A percentile compares a stretch with the other conserved stretches of the same genome.
Conservation (phyloP, 129 eudicot species). For the Smallanthus sonchifolius region DNA sequence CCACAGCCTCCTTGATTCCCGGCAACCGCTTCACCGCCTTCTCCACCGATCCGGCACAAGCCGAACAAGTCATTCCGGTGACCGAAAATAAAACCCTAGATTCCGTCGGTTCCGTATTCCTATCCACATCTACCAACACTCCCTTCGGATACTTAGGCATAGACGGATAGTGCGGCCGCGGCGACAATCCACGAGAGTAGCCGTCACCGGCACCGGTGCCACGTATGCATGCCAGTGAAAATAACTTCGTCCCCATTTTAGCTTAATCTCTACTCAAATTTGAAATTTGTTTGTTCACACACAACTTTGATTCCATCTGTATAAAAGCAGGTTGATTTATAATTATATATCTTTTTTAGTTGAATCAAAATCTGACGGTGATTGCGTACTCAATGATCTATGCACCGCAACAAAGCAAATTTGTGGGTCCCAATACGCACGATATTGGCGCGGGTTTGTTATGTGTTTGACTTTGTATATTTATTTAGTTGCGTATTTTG, state of each 20-base stretch:
- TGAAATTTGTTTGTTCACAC: not conserved
- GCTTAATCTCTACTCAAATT: not conserved
- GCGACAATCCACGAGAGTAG: slow-evolving; percentile 42
- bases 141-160: slow-evolving; percentile 94
- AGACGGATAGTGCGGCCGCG: slow-evolving; percentile 85
- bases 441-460: slow-evolving; percentile 30
- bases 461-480: slow-evolving; percentile 28
- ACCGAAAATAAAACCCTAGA: slow-evolving; percentile 63
- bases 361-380: slow-evolving; percentile 7
- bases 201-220: slow-evolving; percentile 40
- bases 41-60: slow-evolving; percentile 94
- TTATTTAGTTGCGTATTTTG: not conserved
- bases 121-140: slow-evolving; percentile 43
- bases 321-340: slow-evolving; percentile 6
- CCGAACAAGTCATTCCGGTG: slow-evolving; percentile 85
- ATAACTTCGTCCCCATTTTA: slow-evolving; percentile 56
- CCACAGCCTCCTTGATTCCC: slow-evolving; percentile 85
- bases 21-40: slow-evolving; percentile 89
- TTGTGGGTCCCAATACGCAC: not conserved
- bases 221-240: slow-evolving; percentile 66
- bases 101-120: slow-evolving; percentile 35
- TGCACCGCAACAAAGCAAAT: not conserved
- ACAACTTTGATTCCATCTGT: not conserved
- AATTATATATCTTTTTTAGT: too few species aligned
- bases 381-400: slow-evolving; percentile 24